Conservation (phyloP, 495 filamentous ascomycete genomes). For the Apodospora peruviana region DNA sequence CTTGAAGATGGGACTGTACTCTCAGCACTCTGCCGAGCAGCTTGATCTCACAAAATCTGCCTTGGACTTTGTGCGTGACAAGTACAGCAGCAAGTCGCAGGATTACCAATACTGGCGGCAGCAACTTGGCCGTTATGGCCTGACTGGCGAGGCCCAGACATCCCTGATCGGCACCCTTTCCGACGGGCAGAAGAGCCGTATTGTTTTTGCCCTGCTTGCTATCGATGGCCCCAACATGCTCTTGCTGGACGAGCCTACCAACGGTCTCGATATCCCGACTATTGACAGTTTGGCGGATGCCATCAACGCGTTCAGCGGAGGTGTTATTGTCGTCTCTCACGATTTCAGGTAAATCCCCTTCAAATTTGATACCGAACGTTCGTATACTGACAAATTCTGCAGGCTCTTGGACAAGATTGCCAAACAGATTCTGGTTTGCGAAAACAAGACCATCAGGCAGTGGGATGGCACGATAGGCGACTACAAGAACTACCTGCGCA, state of each 20-base stretch:
- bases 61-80: conserved; percentile 95
- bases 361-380: too few species aligned
- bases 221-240: conserved; percentile 98
- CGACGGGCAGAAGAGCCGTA: conserved; percentile 94
- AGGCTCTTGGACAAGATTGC: conserved; percentile 98
- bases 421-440: conserved; percentile 98
- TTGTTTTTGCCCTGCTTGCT: conserved; percentile 93
- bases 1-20: conserved; percentile 96
- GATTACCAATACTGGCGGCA: conserved; percentile 99
- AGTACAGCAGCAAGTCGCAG: conserved; percentile 80
- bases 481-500: conserved; percentile 97
- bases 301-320: conserved; percentile 91
- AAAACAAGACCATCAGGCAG: conserved; percentile 81
- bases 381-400: conserved; percentile 15
- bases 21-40: conserved; percentile 96
- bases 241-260: conserved; percentile 95
- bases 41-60: conserved; percentile 97
- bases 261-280: conserved; percentile 98
- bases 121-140: conserved; percentile 89
- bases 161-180: conserved; percentile 96
- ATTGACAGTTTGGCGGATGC: conserved; percentile 97
- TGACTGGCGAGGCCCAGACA: conserved; percentile 88
- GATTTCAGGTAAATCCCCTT: conserved; percentile 93
- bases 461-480: conserved; percentile 88
- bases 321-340: conserved; percentile 97